phyloP scores from a whole-genome alignment of 73 alveolate species.

The Paramecium sexaurelia region DNA sequence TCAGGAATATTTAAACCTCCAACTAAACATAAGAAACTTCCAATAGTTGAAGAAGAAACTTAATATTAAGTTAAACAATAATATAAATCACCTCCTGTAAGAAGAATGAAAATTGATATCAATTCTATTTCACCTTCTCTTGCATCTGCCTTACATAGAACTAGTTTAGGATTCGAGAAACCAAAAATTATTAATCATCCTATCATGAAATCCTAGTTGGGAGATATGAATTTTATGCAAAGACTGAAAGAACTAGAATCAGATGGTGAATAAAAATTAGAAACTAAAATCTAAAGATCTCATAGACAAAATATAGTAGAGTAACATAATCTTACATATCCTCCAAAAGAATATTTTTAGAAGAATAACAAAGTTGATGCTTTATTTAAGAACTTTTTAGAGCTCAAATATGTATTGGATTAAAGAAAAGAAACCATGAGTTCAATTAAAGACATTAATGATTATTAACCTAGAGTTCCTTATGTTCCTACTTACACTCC shows the following conservation, averaged over 20 bases:
- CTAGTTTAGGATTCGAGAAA: background rate
- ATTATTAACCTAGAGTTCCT: background rate
- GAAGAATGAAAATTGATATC: slow-evolving; percentile 22
- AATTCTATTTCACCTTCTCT: slow-evolving; percentile 45
- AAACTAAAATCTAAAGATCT: background rate
- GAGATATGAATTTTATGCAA: background rate
- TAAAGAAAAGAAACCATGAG: background rate
- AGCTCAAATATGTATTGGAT: slow-evolving; percentile 13
- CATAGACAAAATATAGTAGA: background rate
- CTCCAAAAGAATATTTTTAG: slow-evolving; percentile 44
- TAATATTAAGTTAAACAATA: background rate
- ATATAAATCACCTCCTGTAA: slow-evolving; percentile 23
- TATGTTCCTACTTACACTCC: background rate
- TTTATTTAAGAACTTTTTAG: background rate
- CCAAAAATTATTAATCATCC: slow-evolving; percentile 40
- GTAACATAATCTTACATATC: background rate
- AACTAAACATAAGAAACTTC: background rate
- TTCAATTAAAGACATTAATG: background rate
- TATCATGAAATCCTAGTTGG: background rate
- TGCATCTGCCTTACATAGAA: background rate
- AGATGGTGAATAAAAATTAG: background rate
- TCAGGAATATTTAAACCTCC: slow-evolving; percentile 17
- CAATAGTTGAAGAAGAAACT: background rate
- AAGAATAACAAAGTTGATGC: slow-evolving; percentile 4
- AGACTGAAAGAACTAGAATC: background rate